Conservation (phyloP, 805 yeast species). For the Lipomyces starkeyi region DNA sequence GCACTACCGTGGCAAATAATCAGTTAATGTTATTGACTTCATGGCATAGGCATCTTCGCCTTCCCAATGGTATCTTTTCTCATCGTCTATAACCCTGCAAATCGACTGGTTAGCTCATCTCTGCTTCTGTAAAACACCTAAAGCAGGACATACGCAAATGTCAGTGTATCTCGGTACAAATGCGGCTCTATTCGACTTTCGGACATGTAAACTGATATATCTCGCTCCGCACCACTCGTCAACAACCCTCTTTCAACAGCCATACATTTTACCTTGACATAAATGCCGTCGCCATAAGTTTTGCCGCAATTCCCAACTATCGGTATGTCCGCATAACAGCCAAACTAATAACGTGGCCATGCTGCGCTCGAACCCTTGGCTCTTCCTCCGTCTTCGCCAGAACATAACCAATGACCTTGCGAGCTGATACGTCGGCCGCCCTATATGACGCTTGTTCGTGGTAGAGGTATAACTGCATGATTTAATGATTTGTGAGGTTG, state of each 20-base stretch:
- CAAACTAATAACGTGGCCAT: slow-evolving; percentile 89
- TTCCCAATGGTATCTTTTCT: slow-evolving; percentile 90
- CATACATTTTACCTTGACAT: slow-evolving; percentile 49
- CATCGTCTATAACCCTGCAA: slow-evolving; percentile 67
- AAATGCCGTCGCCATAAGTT: slow-evolving; percentile 79
- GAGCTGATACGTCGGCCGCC: slow-evolving; percentile 69
- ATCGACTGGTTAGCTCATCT: neutral
- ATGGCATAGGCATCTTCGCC: slow-evolving; percentile 98
- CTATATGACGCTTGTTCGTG: slow-evolving; percentile 92
- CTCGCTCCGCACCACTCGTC: slow-evolving; percentile 65
- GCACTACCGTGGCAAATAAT: too few relatives aligned
- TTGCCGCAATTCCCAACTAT: slow-evolving; percentile 93
- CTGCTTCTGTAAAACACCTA: too few relatives aligned
- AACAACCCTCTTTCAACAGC: slow-evolving; percentile 65
- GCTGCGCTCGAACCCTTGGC: slow-evolving; percentile 71
- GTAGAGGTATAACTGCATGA: slow-evolving; percentile 88
- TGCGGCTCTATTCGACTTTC: slow-evolving; percentile 94
- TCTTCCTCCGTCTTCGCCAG: slow-evolving; percentile 85
- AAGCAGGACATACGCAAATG: slow-evolving; percentile 58
- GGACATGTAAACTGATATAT: slow-evolving; percentile 88
- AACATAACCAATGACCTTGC: slow-evolving; percentile 93
- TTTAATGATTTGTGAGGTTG: slow-evolving; percentile 65
- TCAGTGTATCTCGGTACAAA: slow-evolving; percentile 81
- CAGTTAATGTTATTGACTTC: too few relatives aligned
- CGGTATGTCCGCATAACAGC: slow-evolving; percentile 96